Evolutionary conservation across 768 basidiomycete genomes (phyloP), one percentile per base, ranked within the genome.

Genomic region (Suillus luteus): DNA sequence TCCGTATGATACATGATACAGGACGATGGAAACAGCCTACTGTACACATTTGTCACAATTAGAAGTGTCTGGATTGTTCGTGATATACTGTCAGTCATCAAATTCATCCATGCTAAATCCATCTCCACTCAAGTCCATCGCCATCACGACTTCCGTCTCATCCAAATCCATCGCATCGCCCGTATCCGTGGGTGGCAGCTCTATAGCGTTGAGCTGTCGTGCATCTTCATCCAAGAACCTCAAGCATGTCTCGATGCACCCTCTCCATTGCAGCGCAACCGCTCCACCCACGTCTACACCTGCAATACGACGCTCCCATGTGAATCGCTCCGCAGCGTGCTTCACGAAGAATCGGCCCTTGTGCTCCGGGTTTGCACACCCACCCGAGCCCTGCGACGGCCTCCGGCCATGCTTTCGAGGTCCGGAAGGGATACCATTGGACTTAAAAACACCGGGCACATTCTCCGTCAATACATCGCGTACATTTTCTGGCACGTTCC

Each of bases 191-290:
- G 31, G 17, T 35, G 17, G 24, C n/a, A 24, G 22, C 31, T 61
- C 54, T 35, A 27, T 8, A 27, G 55, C 27, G 11, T 22, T 38
- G 1, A n/a, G n/a, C 22, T 59, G 37, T 22, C 11, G 11, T 41
- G 9, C 27, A 41, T 54, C 17, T 12, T 65, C 49, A 12, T 80
- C 81, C 68, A 92, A 73, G 68, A 88, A 91, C 38, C 81, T 80
- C 61, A 93, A 70, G 72, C 91, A 92, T 0, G 85, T 85, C 57
- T 63, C 67, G n/a, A 75, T 70, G 72, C 91, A 93, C 1, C 91
- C 90, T 35, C 88, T 77, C 90, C 91, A 92, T 59, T 79, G 73
- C 37, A 92, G 65, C 24, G 89, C 87, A 6, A 88, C 86, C 14
- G 70, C 66, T 9, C 80, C 85, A 22, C 85, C 84, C 0, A 88